These are phyloP conservation scores for Phytophthora hibernalis DNA, from an alignment of 352 stramenopile species.

Conservation along the genomic window DNA sequence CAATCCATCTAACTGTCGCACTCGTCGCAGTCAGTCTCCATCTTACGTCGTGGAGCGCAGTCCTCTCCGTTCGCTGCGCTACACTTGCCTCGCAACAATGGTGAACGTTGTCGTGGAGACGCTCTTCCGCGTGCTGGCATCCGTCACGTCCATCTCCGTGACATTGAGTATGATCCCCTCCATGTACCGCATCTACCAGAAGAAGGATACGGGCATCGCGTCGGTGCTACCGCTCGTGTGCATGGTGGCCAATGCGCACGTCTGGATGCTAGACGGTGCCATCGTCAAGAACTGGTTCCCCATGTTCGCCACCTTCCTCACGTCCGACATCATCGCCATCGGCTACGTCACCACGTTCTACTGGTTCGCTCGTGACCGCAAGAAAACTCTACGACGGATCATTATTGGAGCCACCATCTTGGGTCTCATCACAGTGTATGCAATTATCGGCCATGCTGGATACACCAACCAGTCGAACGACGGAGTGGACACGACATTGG, in stretches of 20 bases:
- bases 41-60: background rate
- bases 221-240: constrained; percentile 20
- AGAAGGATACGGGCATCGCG: constrained; percentile 40
- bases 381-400: constrained; percentile 32
- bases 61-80: too few relatives aligned
- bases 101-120: constrained; percentile 38
- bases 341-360: constrained; percentile 36
- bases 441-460: constrained; percentile 29
- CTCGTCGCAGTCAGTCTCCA: constrained; percentile 16
- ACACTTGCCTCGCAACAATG: constrained; percentile 8
- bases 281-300: constrained; percentile 48
- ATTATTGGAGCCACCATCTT: constrained; percentile 24
- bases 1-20: constrained; percentile 3
- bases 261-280: constrained; percentile 44
- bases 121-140: constrained; percentile 42
- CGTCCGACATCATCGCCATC: constrained; percentile 6
- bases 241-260: too few relatives aligned
- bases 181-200: constrained; percentile 46
- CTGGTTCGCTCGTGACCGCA: constrained; percentile 38
- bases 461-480: constrained; percentile 46
- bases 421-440: constrained; percentile 38
- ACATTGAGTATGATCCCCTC: constrained; percentile 46
- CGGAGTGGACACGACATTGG: constrained; percentile 36
- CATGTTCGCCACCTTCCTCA: constrained; percentile 44
- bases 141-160: constrained; percentile 37